phyloP scores from a whole-genome alignment of 164 flowering plant genomes.

The Pachysandra terminalis region DNA sequence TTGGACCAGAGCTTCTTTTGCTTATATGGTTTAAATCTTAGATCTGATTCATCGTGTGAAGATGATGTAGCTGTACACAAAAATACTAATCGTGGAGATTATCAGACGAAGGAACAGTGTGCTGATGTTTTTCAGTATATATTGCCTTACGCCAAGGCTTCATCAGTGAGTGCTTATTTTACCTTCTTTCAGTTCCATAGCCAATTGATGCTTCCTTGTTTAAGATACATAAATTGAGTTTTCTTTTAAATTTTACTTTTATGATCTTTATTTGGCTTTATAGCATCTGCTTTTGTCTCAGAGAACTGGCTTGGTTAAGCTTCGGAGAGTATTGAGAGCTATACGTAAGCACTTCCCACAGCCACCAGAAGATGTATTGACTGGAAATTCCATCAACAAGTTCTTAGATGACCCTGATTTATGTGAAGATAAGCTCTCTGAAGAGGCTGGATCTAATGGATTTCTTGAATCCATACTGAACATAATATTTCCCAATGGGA shows the following conservation, averaged over 20 bases:
- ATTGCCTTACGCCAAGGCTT: slow-evolving; percentile 85
- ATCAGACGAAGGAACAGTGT: slow-evolving; percentile 96
- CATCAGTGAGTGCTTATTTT: slow-evolving; percentile 67
- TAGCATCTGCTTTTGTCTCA: slow-evolving; percentile 29
- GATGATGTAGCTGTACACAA: slow-evolving; percentile 85
- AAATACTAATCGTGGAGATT: slow-evolving; percentile 91
- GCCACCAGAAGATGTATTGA: slow-evolving; percentile 76
- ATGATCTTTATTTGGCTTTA: slow-evolving; percentile 6
- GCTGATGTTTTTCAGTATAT: slow-evolving; percentile 94
- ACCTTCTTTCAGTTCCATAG: slow-evolving; percentile 6
- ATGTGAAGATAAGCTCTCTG: slow-evolving; percentile 78
- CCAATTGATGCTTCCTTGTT: neutral
- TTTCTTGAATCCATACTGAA: slow-evolving; percentile 58
- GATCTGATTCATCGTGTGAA: slow-evolving; percentile 79
- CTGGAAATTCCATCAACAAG: slow-evolving; percentile 68
- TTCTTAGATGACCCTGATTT: slow-evolving; percentile 75
- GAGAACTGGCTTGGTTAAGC: slow-evolving; percentile 86
- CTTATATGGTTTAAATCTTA: slow-evolving; percentile 90
- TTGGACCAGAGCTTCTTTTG: slow-evolving; percentile 96
- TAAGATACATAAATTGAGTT: neutral
- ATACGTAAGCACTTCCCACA: slow-evolving; percentile 91
- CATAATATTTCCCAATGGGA: slow-evolving; percentile 45
- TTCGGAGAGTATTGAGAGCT: slow-evolving; percentile 87
- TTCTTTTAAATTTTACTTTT: slow-evolving; percentile 2
- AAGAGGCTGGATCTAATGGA: slow-evolving; percentile 69